Evolutionary conservation across 1,284 basidiomycete species (phyloP), one percentile per base, ranked within the genome.

Genomic region (Leucoagaricus sp.): DNA sequence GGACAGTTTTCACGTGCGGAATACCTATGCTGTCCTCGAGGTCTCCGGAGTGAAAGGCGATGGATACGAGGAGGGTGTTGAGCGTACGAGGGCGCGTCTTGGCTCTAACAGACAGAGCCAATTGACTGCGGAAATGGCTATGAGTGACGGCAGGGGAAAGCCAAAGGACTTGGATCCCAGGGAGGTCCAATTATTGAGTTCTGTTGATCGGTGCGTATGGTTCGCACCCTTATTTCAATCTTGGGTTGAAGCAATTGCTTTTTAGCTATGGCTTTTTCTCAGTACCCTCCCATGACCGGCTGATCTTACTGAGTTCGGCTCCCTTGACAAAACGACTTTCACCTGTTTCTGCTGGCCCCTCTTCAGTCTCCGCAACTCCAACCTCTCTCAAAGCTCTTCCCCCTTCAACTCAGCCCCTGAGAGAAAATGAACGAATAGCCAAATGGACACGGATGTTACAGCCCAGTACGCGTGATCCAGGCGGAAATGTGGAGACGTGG

Each of bases 381-480:
- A 65, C 63, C n/a, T 62, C 77, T 42, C 69, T 83, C 47, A 65
- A 74, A 57, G 65, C 80, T 58, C 64, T 85, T 41, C 83, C 85
- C 46, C 67, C 79, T 25, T 70, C 77, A 10, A 69, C 71, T 33
- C 72, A 76, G 26, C 80, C 82, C 41, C 64, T 72, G 34, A 91
- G 87, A 68, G 94, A 97, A 69, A 66, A 73, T 1, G 75, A 78
- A 12, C 81, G 94, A 12, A 90, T 93, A 61, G 82, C 77, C 26
- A 97, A 97, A 72, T 97, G 94, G 94, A 84, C 84, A 33, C 81
- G 87, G 40, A 97, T 97, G 94, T 81, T 97, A 63, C 75, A 80
- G 46, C 82, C 87, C 2, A 76, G 80, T 21, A 75, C 77, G 52
- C 82, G 89, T 31, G 92, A 95, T 68, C 66, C 71, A 13, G 93